Conservation (phyloP, 768 basidiomycete genomes). For the Russula virescens region DNA sequence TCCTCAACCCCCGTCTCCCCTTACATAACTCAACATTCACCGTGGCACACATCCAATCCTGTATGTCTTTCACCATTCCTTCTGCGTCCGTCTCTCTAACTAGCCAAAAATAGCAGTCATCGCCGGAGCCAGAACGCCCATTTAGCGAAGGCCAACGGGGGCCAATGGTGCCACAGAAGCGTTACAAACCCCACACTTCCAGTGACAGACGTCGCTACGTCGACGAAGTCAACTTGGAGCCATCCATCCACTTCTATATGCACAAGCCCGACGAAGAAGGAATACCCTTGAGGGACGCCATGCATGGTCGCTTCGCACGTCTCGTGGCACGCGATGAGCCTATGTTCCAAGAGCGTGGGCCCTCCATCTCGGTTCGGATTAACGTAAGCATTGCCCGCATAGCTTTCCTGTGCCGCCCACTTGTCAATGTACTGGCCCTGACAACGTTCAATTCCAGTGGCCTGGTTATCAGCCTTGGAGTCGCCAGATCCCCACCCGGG, state of each 20-base stretch:
- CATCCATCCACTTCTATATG: constrained; percentile 58
- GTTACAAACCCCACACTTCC: constrained; percentile 72
- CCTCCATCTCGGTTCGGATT: constrained; percentile 73
- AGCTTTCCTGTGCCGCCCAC: constrained; percentile 5
- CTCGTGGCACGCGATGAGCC: constrained; percentile 54
- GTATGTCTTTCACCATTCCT: constrained; percentile 2
- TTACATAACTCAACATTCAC: background rate
- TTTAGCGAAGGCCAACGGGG: constrained; percentile 29
- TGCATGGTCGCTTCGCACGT: constrained; percentile 52
- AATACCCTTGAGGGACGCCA: constrained; percentile 56
- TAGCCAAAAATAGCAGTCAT: background rate
- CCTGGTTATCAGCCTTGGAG: constrained; percentile 75
- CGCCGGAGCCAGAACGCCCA: constrained; percentile 19
- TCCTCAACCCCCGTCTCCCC: constrained; percentile 18
- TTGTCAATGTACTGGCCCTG: constrained; percentile 13
- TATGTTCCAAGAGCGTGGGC: constrained; percentile 68
- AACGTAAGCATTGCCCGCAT: constrained; percentile 43
- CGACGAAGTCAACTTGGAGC: constrained; percentile 57
- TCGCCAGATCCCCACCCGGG: constrained; percentile 75
- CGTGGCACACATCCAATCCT: background rate
- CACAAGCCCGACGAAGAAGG: constrained; percentile 52
- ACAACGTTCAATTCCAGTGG: constrained; percentile 45
- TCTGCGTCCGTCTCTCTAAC: background rate
- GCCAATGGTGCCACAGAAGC: constrained; percentile 53
- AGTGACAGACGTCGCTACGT: constrained; percentile 75